phyloP scores from a whole-genome alignment of 345 rosid species.

The Populus ilicifolia region DNA sequence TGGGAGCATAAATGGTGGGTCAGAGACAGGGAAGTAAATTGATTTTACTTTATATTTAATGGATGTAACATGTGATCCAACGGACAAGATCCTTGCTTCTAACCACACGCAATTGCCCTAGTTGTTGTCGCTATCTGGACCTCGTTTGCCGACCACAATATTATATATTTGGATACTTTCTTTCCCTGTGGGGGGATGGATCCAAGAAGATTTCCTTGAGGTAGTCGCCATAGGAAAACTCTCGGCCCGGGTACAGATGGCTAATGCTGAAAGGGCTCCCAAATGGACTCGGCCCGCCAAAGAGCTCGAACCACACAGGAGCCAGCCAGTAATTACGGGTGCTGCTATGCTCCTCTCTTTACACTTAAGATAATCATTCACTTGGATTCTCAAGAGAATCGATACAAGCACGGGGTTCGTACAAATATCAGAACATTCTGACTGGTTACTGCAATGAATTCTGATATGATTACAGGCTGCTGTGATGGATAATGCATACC shows the following conservation, averaged over 20 bases:
- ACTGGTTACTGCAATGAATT: too few relatives aligned
- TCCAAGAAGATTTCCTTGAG: not conserved
- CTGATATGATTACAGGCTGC: too few relatives aligned
- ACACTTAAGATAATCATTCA: not conserved
- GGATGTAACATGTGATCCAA: not conserved
- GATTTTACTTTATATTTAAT: not conserved
- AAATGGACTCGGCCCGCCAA: not conserved
- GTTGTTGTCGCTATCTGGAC: not conserved
- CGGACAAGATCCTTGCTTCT: conserved; percentile 1
- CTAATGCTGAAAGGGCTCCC: not conserved
- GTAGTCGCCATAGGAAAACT: not conserved
- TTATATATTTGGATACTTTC: not conserved
- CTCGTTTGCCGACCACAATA: not conserved
- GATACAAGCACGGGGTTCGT: not conserved
- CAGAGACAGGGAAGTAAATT: not conserved
- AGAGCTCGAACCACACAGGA: not conserved
- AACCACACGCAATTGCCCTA: not conserved
- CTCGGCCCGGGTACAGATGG: not conserved
- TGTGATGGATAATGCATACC: too few relatives aligned
- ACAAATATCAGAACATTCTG: too few relatives aligned
- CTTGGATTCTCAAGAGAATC: not conserved
- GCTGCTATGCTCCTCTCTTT: not conserved
- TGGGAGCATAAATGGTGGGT: not conserved
- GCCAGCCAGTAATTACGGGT: not conserved
- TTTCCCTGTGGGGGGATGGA: not conserved